Base-by-base conservation (phyloP, 139 green algal genomes). In the Chlamydomonas sp. region DNA sequence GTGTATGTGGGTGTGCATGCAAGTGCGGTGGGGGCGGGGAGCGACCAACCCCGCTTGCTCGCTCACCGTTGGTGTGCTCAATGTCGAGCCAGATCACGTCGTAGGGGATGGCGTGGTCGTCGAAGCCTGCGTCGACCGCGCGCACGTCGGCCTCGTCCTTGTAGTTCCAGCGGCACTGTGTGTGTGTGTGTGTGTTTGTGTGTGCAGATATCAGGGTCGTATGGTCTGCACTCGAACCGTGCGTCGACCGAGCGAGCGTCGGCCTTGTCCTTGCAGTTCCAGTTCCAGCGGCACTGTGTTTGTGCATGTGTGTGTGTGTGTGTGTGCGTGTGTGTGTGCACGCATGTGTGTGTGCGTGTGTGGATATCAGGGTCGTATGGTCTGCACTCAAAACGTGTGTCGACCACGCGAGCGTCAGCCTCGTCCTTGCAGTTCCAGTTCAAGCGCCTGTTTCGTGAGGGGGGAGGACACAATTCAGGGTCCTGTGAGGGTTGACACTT, bases 31-130 rank as follows among this genome's bases (percentile, higher is more conserved):
- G 43, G 43, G 16, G 43, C 54, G 6, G 6, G 22, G 69, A 47
- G n/a, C 65, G 83, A 79, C n/a, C n/a, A n/a, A n/a, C n/a, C n/a
- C n/a, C n/a, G n/a, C n/a, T n/a, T n/a, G n/a, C n/a, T n/a, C 84
- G 58, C 80, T 97, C 97, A 69, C 90, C 93, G 73, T 97, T 85
- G 35, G 95, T 98, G 85, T 99, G 93, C 84, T 99, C 95, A 64
- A 99, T 99, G 83, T 99, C 95, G 35, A 99, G 91, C 95, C 95
- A 99, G 43, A 99, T 73, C 47, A 98, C 93, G 70, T 99, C 95
- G 65, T 97, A 98, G 2, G 95, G 95, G 35, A 99, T 97, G 67
- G 86, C 85, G 70, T 97, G 83, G 35, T 83, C 57, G 72, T 97
- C 92, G 73, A 97, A 97, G 28, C 84, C 85, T 2, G 76, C 80